phyloP scores from a whole-genome alignment of 2,329 filamentous ascomycete genomes.

The Fusarium tricinctum region DNA sequence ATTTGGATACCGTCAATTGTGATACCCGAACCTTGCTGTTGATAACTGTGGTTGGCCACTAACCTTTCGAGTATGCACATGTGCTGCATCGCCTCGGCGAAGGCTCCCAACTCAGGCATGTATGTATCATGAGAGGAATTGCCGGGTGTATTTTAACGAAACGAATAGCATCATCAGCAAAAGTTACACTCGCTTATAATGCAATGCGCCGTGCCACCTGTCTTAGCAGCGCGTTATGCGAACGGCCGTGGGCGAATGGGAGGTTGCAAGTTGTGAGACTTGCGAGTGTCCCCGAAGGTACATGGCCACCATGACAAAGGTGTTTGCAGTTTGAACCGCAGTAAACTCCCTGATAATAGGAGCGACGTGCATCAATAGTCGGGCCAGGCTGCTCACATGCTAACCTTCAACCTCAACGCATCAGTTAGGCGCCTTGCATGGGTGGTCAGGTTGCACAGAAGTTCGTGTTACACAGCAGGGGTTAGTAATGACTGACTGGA shows the following conservation, averaged over 20 bases:
- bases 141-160: constrained; percentile 7
- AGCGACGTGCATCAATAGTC: constrained; percentile 41
- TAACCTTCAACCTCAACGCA: constrained; percentile 30
- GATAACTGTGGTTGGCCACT: background rate
- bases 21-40: background rate
- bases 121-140: constrained; percentile 11
- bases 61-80: background rate
- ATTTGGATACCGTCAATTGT: background rate
- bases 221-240: constrained; percentile 12
- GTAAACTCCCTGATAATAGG: constrained; percentile 9
- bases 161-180: constrained; percentile 33
- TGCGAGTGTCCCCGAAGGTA: constrained; percentile 32
- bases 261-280: constrained; percentile 17
- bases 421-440: constrained; percentile 17
- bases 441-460: constrained; percentile 15
- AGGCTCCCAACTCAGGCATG: background rate
- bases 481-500: background rate
- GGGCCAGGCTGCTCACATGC: constrained; percentile 31
- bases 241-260: constrained; percentile 24
- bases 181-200: constrained; percentile 27
- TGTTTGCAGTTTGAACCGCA: background rate
- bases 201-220: constrained; percentile 2
- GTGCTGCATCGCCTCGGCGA: background rate
- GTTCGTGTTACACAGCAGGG: constrained; percentile 24
- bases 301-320: constrained; percentile 14